Percentiles rank a stretch among this genome's conserved stretches.
Evolutionary conservation across 352 stramenopile genomes (phyloP).

Genomic region (Globisporangium polare): DNA sequence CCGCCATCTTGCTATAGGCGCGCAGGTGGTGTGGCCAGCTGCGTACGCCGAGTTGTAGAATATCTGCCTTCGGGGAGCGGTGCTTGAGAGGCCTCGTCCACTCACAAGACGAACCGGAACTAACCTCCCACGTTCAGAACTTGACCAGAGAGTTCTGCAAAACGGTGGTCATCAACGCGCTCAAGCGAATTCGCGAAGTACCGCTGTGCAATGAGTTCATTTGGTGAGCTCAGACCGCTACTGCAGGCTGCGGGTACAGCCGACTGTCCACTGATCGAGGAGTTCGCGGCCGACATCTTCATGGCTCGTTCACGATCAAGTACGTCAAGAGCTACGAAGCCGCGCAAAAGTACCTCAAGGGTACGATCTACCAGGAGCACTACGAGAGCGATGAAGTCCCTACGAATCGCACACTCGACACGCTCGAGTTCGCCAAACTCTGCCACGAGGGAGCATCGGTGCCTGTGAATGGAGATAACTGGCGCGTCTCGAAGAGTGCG

Average conservation of each 20-base stretch:
- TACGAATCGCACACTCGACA: neutral
- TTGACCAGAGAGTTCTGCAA: neutral
- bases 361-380: slow-evolving; percentile 18
- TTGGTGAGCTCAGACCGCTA: slow-evolving; percentile 9
- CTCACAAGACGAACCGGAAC: neutral
- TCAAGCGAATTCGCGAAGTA: slow-evolving; percentile 2
- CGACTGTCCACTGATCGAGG: slow-evolving; percentile 14
- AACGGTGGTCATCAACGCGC: neutral
- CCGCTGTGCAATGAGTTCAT: slow-evolving; percentile 16
- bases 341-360: slow-evolving; percentile 7
- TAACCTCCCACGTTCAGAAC: neutral
- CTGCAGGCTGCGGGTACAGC: neutral
- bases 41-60: too few relatives aligned
- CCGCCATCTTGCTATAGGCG: too few relatives aligned
- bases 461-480: neutral
- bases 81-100: too few relatives aligned
- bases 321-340: slow-evolving; percentile 9
- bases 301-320: slow-evolving; percentile 16
- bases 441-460: neutral
- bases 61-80: too few relatives aligned
- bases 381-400: slow-evolving; percentile 4
- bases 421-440: neutral
- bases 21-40: too few relatives aligned
- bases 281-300: slow-evolving; percentile 23
- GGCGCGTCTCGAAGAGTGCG: slow-evolving; percentile 10